phyloP scores from a whole-genome alignment of 1,139 yeast species.

The Sugiyamaella novakii region DNA sequence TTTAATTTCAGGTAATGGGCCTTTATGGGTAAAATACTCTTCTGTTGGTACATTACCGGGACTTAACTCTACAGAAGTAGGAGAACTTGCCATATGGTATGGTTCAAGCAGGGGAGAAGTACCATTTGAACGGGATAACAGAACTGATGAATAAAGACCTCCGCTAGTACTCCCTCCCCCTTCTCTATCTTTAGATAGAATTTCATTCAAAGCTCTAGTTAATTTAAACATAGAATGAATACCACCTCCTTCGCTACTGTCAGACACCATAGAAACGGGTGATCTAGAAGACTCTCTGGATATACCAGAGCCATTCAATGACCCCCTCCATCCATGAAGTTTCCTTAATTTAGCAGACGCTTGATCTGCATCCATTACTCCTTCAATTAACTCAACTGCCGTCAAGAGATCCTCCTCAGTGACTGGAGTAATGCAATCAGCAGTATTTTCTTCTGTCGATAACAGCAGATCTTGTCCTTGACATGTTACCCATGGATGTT shows the following conservation, averaged over 20 bases:
- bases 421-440: constrained; percentile 39
- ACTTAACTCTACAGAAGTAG: constrained; percentile 12
- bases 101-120: constrained; percentile 15
- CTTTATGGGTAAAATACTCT: constrained; percentile 5
- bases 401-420: constrained; percentile 45
- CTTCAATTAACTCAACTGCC: constrained; percentile 44
- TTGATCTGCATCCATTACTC: constrained; percentile 34
- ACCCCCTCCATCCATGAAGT: constrained; percentile 40
- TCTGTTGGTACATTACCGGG: constrained; percentile 1
- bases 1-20: not conserved
- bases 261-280: constrained; percentile 23
- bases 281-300: constrained; percentile 26
- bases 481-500: constrained; percentile 60
- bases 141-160: not conserved
- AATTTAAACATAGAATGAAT: constrained; percentile 32
- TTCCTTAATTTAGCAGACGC: constrained; percentile 36
- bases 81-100: constrained; percentile 6
- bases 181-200: constrained; percentile 20
- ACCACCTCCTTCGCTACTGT: constrained; percentile 22
- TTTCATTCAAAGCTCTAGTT: constrained; percentile 40
- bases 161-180: constrained; percentile 1
- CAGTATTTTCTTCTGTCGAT: constrained; percentile 44
- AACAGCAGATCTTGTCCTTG: constrained; percentile 44
- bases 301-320: constrained; percentile 22
- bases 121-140: constrained; percentile 8